phyloP scores from a whole-genome alignment of 1,284 basidiomycete species.

The Ceratobasidium sp. region DNA sequence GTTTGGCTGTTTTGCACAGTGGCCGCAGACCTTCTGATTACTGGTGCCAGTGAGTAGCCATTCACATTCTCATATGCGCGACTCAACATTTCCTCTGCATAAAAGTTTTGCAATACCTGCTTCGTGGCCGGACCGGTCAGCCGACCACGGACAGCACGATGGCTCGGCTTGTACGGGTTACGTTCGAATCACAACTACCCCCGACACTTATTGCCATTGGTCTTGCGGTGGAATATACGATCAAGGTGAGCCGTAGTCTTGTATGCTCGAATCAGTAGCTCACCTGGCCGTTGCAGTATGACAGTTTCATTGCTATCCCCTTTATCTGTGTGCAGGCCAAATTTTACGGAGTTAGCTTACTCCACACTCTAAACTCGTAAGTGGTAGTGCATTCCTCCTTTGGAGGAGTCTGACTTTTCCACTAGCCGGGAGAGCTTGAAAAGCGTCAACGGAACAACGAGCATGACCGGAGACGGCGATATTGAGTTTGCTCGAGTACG shows the following conservation, averaged over 20 bases:
- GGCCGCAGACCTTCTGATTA: constrained; percentile 29
- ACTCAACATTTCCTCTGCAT: too few species aligned
- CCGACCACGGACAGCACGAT: not conserved
- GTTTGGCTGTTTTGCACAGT: constrained; percentile 36
- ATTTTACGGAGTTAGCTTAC: constrained; percentile 26
- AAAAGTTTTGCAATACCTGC: constrained; percentile 23
- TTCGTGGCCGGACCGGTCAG: not conserved
- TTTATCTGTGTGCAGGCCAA: constrained; percentile 31
- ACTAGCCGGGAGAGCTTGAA: constrained; percentile 15
- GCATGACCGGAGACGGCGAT: constrained; percentile 4
- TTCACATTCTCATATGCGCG: not conserved
- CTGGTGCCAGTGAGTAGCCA: constrained; percentile 19
- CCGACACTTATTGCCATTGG: constrained; percentile 24
- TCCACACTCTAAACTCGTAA: constrained; percentile 18
- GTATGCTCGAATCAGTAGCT: not conserved
- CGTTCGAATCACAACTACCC: constrained; percentile 23
- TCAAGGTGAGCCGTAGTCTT: not conserved
- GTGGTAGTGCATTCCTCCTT: not conserved
- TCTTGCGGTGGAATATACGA: constrained; percentile 10
- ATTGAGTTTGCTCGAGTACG: constrained; percentile 31
- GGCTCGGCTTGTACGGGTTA: constrained; percentile 2
- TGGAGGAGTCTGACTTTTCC: not conserved
- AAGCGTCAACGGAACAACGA: not conserved
- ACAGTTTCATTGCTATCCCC: constrained; percentile 17
- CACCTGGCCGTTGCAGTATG: not conserved